A percentile compares a stretch with the other conserved stretches of the same genome.
Conservation (phyloP, 768 basidiomycete genomes). For the Leccinum pellstonianum region DNA sequence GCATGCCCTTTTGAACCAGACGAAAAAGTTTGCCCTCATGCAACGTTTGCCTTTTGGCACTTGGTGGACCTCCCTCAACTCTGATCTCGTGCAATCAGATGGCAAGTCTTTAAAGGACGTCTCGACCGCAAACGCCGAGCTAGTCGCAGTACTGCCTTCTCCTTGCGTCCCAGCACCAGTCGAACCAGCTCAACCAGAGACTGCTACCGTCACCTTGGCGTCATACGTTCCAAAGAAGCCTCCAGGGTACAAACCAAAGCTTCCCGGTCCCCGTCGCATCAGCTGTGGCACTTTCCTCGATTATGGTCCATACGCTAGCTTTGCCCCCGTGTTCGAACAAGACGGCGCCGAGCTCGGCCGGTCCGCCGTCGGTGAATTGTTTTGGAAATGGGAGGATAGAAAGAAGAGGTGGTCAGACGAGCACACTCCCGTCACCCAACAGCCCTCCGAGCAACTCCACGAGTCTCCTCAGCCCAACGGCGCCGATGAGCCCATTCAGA, state of each 20-base stretch:
- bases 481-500: conserved; percentile 8
- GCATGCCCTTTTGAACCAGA: conserved; percentile 29
- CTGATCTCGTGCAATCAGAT: conserved; percentile 39
- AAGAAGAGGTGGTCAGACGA: conserved; percentile 31
- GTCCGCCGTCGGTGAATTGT: conserved; percentile 55
- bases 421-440: conserved; percentile 8
- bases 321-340: conserved; percentile 78
- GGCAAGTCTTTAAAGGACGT: conserved; percentile 47
- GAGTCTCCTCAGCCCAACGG: conserved; percentile 14
- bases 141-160: conserved; percentile 70
- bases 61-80: conserved; percentile 75
- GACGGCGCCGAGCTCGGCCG: conserved; percentile 72
- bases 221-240: conserved; percentile 51
- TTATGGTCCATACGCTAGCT: conserved; percentile 72
- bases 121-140: conserved; percentile 66
- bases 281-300: conserved; percentile 71
- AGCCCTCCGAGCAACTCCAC: not conserved
- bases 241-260: conserved; percentile 39
- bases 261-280: conserved; percentile 52
- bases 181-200: conserved; percentile 26
- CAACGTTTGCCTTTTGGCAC: conserved; percentile 76
- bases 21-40: conserved; percentile 71
- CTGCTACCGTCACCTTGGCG: conserved; percentile 47
- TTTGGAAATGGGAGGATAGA: conserved; percentile 51
- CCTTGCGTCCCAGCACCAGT: conserved; percentile 40